Evolutionary conservation across 306 rosid species (phyloP), one percentile per base, ranked within the genome.

Genomic region (Macrotyloma uniflorum): DNA sequence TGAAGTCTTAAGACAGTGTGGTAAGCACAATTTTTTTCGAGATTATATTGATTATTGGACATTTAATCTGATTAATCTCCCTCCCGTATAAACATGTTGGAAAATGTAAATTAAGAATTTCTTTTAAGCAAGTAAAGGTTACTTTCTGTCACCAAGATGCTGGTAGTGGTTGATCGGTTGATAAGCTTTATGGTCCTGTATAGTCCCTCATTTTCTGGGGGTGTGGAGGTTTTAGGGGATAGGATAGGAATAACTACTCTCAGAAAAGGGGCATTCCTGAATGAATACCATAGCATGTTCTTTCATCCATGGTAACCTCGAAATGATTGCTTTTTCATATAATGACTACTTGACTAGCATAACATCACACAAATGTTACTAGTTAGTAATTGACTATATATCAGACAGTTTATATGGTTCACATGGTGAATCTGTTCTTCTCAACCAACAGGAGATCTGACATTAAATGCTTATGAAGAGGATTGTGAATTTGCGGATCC

Each of bases 401-500:
- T 43, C 38, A 51, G 23, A 45, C 30, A 67, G 49, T 49, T 71
- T 49, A 51, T 57, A 64, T 65, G 19, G 64, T 49, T 71, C 54
- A 51, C 62, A 64, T 65, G 19, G 64, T 38, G 51, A 23, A 55
- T 49, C 15, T 69, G 24, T 28, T 26, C 16, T 57, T 80, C 40
- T 45, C 20, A 70, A 79, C 66, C 35, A 19, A 59, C 83, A 94
- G 98, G 97, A 38, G 91, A 90, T 88, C 93, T 94, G 40, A 89
- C 96, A 45, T 85, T 90, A 51, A 88, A 90, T 80, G 96, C 97
- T 59, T 94, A 94, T 70, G 97, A 92, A 85, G 97, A 92, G 79
- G 84, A 89, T 22, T 92, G 98, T 72, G 97, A 92, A 79, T 94
- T 94, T 79, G 98, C 98, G 43, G 98, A 94, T 72, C 97, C 98